phyloP scores from a whole-genome alignment of 768 basidiomycete species.

The Cystobasidium tubakii region DNA sequence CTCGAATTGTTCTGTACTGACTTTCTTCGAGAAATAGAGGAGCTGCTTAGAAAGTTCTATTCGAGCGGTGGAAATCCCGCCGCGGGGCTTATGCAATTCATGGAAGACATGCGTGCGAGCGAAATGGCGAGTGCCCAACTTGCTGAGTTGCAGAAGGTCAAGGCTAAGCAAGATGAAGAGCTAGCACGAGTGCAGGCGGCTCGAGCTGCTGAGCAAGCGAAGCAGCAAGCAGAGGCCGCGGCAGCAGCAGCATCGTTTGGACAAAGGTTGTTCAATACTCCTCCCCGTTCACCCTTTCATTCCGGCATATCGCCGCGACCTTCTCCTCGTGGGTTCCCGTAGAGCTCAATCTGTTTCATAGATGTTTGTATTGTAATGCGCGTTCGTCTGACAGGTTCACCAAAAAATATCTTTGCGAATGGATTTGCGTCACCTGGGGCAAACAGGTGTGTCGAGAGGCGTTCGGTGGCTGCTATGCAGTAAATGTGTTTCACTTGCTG shows the following conservation, averaged over 20 bases:
- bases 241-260: neutral
- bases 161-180: neutral
- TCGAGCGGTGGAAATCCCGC: neutral
- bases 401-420: neutral
- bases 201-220: neutral
- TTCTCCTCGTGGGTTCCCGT: neutral
- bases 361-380: neutral
- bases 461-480: too few species aligned
- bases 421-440: neutral
- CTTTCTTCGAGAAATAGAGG: neutral
- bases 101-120: neutral
- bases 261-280: neutral
- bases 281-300: neutral
- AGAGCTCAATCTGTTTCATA: neutral
- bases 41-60: slow-evolving; percentile 6
- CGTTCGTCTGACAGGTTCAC: neutral
- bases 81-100: neutral
- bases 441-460: neutral
- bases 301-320: neutral
- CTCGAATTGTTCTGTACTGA: neutral
- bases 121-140: neutral
- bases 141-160: neutral
- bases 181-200: neutral
- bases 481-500: too few species aligned
- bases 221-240: neutral